These are phyloP conservation scores for Plicaturopsis crispa DNA, from an alignment of 768 basidiomycete species.

Conservation along the genomic window DNA sequence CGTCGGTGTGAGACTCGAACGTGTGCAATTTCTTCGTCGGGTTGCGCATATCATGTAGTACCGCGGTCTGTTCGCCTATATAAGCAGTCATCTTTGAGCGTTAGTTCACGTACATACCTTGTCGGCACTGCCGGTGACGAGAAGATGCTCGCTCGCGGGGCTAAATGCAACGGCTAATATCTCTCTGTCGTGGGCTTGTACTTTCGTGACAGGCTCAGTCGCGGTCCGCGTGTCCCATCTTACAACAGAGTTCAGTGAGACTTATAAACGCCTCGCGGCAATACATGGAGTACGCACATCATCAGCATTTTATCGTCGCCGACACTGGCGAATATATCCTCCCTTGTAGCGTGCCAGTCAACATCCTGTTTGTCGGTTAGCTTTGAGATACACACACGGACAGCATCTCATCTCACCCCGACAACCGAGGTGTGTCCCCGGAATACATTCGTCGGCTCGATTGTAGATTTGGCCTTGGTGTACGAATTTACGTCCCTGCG, in stretches of 20 bases:
- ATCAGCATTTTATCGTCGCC: slow-evolving; percentile 94
- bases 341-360: slow-evolving; percentile 84
- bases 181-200: slow-evolving; percentile 86
- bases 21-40: slow-evolving; percentile 76
- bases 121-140: slow-evolving; percentile 91
- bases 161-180: slow-evolving; percentile 90
- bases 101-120: slow-evolving; percentile 47
- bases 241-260: not conserved
- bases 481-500: slow-evolving; percentile 89
- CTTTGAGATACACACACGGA: not conserved
- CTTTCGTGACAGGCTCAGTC: slow-evolving; percentile 55
- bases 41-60: slow-evolving; percentile 79
- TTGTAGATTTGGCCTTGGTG: slow-evolving; percentile 61
- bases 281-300: slow-evolving; percentile 58
- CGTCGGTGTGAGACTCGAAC: slow-evolving; percentile 91
- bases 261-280: not conserved
- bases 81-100: not conserved
- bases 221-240: slow-evolving; percentile 92
- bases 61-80: slow-evolving; percentile 54
- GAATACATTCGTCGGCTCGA: slow-evolving; percentile 84
- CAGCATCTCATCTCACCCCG: slow-evolving; percentile 49
- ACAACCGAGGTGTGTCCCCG: slow-evolving; percentile 88
- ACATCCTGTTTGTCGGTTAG: slow-evolving; percentile 60
- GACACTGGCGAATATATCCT: slow-evolving; percentile 87
- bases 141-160: slow-evolving; percentile 67